Percentiles rank a stretch among this genome's conserved stretches.
Evolutionary conservation across 2,329 filamentous ascomycete genomes (phyloP).

Genomic region (Colletotrichum shisoi): DNA sequence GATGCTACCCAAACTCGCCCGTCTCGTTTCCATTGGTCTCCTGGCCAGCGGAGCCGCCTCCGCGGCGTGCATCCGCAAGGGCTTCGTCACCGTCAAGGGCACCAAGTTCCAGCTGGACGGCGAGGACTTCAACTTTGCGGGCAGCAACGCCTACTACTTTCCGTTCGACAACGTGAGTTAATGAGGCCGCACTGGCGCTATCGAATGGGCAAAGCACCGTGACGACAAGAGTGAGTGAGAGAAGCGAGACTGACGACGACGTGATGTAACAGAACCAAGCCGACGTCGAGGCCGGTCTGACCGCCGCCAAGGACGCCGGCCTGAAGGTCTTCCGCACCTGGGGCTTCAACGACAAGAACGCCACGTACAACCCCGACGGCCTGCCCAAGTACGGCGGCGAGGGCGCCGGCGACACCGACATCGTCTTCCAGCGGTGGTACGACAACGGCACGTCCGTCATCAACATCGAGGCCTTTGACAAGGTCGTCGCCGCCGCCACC

Average conservation of each 20-base stretch:
- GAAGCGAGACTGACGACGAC: not conserved
- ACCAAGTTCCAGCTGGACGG: slow-evolving; percentile 63
- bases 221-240: no score
- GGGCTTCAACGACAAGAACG: slow-evolving; percentile 66
- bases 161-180: slow-evolving; percentile 63
- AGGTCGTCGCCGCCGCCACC: slow-evolving; percentile 58
- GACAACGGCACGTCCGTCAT: slow-evolving; percentile 57
- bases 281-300: slow-evolving; percentile 57
- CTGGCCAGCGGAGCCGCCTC: slow-evolving; percentile 34
- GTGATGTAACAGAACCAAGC: slow-evolving; percentile 51
- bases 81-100: slow-evolving; percentile 60
- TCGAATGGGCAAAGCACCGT: no score
- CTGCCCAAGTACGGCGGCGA: slow-evolving; percentile 62
- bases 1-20: slow-evolving; percentile 28
- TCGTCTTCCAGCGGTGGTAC: slow-evolving; percentile 57
- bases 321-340: slow-evolving; percentile 64
- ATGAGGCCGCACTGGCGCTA: no score
- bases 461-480: slow-evolving; percentile 56
- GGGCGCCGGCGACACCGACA: slow-evolving; percentile 54
- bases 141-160: slow-evolving; percentile 65
- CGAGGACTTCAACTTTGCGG: slow-evolving; percentile 64
- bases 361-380: slow-evolving; percentile 54
- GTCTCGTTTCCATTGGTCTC: slow-evolving; percentile 37
- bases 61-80: slow-evolving; percentile 42
- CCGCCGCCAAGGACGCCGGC: slow-evolving; percentile 57